Base-by-base conservation (phyloP, 2,329 filamentous ascomycete species). In the Phialemonium atrogriseum region DNA sequence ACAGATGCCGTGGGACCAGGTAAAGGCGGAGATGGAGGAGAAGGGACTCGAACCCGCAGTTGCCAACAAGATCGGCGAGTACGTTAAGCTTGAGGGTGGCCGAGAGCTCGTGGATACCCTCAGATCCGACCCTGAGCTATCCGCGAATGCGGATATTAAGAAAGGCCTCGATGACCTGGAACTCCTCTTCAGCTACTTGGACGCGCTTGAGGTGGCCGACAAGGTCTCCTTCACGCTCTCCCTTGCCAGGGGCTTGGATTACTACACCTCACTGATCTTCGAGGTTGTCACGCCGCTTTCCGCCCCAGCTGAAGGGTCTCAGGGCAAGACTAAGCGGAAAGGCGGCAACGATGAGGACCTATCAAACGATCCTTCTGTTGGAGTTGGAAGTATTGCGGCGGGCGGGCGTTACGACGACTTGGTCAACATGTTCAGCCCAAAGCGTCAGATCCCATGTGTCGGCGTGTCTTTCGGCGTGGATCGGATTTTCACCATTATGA, bases 401-500 rank as follows among this genome's bases (percentile, higher is more conserved):
- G 88, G 87, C 51, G 86, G 87, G 26, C 80, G 88, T 39, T 95
- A 95, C 57, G 89, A 95, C 58, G 81, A 91, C 52, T 72, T 95
- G 4, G 89, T 95, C 5, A 84, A 84, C 60, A 94, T 94, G 85
- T 95, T 94, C 66, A 80, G 77, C 34, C 80, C 80, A 47, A 89
- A 88, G 62, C 73, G 67, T 14, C 79, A 88, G 52, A 44, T 95
- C 34, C 89, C 85, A n/a, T 89, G 84, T 46, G 83, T 91, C 5
- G 84, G 84, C 40, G 84, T 94, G 45, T 94, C 88, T 2, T 95
- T 96, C 51, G 89, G 89, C 34, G 85, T 95, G 29, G 89, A 96
- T 58, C 80, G 89, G 46, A 95, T 96, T 50, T 94, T 94, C 62
- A 86, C 83, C 46, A 88, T 95, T 51, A 85, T 81, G 42, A 88